Conservation (phyloP, 768 basidiomycete species). For the Asterophora parasitica region DNA sequence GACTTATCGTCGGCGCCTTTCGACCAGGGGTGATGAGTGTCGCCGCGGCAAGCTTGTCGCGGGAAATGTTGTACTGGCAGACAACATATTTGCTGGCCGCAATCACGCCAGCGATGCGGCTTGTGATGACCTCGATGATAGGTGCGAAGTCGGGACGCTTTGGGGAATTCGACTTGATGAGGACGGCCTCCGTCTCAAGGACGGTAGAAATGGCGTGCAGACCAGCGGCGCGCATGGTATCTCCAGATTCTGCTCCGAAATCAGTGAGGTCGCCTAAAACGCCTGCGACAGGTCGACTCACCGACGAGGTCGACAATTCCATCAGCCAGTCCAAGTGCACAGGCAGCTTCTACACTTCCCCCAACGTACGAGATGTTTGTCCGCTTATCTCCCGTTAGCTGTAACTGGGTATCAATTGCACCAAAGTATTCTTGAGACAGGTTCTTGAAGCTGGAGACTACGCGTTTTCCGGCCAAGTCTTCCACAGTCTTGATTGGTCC, state of each 20-base stretch:
- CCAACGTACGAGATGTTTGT: slow-evolving; percentile 95
- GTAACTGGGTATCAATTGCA: slow-evolving; percentile 50
- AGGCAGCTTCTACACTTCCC: slow-evolving; percentile 97
- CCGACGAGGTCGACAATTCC: slow-evolving; percentile 98
- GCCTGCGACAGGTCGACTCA: slow-evolving; percentile 28
- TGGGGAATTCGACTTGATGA: slow-evolving; percentile 72
- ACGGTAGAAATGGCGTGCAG: slow-evolving; percentile 90
- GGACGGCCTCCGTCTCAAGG: slow-evolving; percentile 79
- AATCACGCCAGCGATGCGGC: slow-evolving; percentile 87
- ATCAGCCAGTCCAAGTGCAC: slow-evolving; percentile 92
- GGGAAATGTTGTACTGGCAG: slow-evolving; percentile 88
- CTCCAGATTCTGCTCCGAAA: slow-evolving; percentile 76
- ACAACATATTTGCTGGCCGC: slow-evolving; percentile 84
- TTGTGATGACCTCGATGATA: slow-evolving; percentile 75
- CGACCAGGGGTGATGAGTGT: slow-evolving; percentile 81
- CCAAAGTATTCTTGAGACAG: slow-evolving; percentile 77
- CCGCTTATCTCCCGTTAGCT: slow-evolving; percentile 46
- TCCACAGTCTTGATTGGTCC: slow-evolving; percentile 66
- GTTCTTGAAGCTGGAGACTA: slow-evolving; percentile 95
- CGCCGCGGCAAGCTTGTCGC: slow-evolving; percentile 57
- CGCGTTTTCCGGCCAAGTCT: slow-evolving; percentile 82
- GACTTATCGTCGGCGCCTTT: slow-evolving; percentile 81
- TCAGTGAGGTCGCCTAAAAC: neutral
- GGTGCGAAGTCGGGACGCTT: slow-evolving; percentile 60
- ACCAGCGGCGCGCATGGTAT: slow-evolving; percentile 98